Evolutionary conservation across 2,329 filamentous ascomycete genomes (phyloP).

Genomic region (Pseudogymnoascus sp.): DNA sequence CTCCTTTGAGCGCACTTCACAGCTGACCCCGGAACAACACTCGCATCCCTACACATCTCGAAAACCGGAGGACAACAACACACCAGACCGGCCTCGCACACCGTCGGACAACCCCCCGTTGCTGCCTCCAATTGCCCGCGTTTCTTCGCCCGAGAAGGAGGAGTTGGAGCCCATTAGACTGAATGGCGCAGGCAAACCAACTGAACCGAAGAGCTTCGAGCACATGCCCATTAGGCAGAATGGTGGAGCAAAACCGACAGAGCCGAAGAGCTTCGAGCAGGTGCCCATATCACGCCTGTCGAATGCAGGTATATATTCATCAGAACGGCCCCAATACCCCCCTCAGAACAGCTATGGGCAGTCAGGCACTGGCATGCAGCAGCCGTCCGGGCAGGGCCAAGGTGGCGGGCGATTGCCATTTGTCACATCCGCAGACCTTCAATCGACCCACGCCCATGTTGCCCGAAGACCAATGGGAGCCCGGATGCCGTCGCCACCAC

Average conservation of each 20-base stretch:
- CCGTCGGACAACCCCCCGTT: conserved; percentile 35
- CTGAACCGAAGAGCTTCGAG: neutral
- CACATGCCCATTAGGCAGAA: conserved; percentile 9
- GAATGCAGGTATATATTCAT: neutral
- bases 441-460: conserved; percentile 16
- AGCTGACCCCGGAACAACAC: conserved; percentile 19
- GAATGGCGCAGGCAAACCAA: conserved; percentile 9
- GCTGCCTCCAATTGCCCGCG: conserved; percentile 34
- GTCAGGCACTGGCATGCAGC: conserved; percentile 21
- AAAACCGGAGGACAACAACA: conserved; percentile 18
- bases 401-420: conserved; percentile 17
- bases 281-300: neutral
- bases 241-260: conserved; percentile 5
- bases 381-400: conserved; percentile 19
- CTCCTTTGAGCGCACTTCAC: conserved; percentile 23
- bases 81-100: neutral
- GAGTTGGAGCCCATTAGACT: conserved; percentile 6
- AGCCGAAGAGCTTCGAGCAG: neutral
- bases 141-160: conserved; percentile 26
- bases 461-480: conserved; percentile 22
- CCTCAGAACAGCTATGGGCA: conserved; percentile 18
- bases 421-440: conserved; percentile 17
- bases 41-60: conserved; percentile 21
- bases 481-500: conserved; percentile 23
- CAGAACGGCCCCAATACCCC: conserved; percentile 3